These are phyloP conservation scores for Vitis rupestris DNA, from an alignment of 164 flowering plant genomes.

Conservation along the genomic window DNA sequence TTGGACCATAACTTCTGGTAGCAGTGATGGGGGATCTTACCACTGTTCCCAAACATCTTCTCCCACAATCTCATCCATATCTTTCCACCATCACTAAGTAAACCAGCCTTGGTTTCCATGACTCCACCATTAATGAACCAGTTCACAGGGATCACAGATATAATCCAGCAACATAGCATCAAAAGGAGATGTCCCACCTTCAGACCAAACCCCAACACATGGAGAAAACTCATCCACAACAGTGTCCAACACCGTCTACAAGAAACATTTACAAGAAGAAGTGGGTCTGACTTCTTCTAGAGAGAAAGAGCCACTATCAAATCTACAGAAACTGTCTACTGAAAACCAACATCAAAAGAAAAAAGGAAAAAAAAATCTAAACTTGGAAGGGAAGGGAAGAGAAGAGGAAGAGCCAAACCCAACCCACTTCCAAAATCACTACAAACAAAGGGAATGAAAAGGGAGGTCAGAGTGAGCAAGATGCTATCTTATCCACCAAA, in stretches of 20 bases:
- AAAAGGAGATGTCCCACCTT: slow-evolving; percentile 60
- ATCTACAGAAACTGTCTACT: slow-evolving; percentile 23
- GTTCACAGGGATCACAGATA: slow-evolving; percentile 58
- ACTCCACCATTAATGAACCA: slow-evolving; percentile 57
- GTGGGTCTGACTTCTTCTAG: slow-evolving; percentile 28
- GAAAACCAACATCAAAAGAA: slow-evolving; percentile 17
- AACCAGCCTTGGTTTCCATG: slow-evolving; percentile 43
- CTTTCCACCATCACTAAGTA: slow-evolving; percentile 41
- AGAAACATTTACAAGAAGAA: slow-evolving; percentile 17
- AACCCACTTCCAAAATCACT: slow-evolving; percentile 7
- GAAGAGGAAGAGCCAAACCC: neutral
- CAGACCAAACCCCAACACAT: slow-evolving; percentile 55
- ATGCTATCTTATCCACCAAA: slow-evolving; percentile 34
- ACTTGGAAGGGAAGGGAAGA: slow-evolving; percentile 8
- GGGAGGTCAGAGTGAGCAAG: slow-evolving; percentile 2
- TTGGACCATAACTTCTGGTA: slow-evolving; percentile 48
- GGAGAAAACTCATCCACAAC: slow-evolving; percentile 52
- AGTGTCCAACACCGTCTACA: slow-evolving; percentile 14
- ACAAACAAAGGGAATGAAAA: neutral
- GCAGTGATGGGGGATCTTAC: slow-evolving; percentile 45
- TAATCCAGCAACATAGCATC: slow-evolving; percentile 60
- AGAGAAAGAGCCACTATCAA: slow-evolving; percentile 18
- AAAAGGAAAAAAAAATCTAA: slow-evolving; percentile 7
- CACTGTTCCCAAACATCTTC: slow-evolving; percentile 36
- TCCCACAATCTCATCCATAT: slow-evolving; percentile 54